Conservation (phyloP, 495 filamentous ascomycete genomes). For the Parathielavia appendiculata region DNA sequence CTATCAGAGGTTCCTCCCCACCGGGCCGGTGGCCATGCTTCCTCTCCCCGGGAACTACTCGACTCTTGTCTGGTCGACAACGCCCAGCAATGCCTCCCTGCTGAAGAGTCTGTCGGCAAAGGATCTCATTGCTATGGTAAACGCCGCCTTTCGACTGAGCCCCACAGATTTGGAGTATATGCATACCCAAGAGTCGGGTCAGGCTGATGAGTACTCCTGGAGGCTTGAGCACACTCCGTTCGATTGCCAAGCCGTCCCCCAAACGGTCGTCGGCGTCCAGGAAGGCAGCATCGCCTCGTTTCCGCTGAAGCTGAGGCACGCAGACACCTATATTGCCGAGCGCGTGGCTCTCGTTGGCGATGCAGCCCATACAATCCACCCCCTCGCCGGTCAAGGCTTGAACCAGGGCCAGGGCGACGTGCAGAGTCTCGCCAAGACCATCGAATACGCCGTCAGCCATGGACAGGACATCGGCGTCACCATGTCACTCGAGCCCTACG, state of each 20-base stretch:
- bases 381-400: slow-evolving; percentile 88
- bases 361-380: slow-evolving; percentile 91
- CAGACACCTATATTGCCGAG: slow-evolving; percentile 83
- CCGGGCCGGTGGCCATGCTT: slow-evolving; percentile 84
- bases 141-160: slow-evolving; percentile 83
- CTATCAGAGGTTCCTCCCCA: slow-evolving; percentile 93
- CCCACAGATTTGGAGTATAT: slow-evolving; percentile 78
- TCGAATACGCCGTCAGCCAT: slow-evolving; percentile 70
- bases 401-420: slow-evolving; percentile 91
- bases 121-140: slow-evolving; percentile 83
- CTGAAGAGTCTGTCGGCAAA: slow-evolving; percentile 66
- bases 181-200: slow-evolving; percentile 55
- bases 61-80: slow-evolving; percentile 91
- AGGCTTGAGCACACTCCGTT: slow-evolving; percentile 62
- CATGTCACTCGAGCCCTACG: slow-evolving; percentile 74
- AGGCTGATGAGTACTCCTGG: slow-evolving; percentile 77
- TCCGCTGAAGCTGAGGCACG: slow-evolving; percentile 84
- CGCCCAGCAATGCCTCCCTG: slow-evolving; percentile 65
- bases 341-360: slow-evolving; percentile 87
- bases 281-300: slow-evolving; percentile 80
- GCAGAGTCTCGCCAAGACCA: slow-evolving; percentile 62
- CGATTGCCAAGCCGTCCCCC: slow-evolving; percentile 43
- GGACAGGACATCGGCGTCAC: slow-evolving; percentile 73
- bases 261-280: slow-evolving; percentile 61
- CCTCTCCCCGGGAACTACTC: slow-evolving; percentile 78